Base-by-base conservation (phyloP, 768 basidiomycete species). In the Pulveroboletus ravenelii region DNA sequence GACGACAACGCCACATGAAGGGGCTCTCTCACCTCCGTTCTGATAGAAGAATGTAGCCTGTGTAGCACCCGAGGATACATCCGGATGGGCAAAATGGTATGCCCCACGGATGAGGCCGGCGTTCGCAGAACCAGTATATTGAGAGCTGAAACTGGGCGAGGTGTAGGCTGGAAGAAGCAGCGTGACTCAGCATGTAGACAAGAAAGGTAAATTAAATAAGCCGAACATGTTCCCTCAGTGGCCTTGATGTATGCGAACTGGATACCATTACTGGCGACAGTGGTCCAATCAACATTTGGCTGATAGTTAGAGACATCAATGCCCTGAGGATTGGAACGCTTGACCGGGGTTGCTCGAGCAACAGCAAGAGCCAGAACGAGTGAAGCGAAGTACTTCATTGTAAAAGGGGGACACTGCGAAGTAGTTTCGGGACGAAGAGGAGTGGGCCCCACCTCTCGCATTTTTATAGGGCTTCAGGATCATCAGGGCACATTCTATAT, bases 241-340 rank as follows among this genome's bases (percentile, higher is more conserved):
- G 82, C 84, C 61, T 85, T 85, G 74, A 85, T 84, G 59, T 74
- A 85, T 4, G 69, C 79, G 56, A 82, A 85, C 12, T 68, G 50
- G 30, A 82, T 62, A 5, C 79, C 82, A 52, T 78, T 78, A 12
- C 72, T 61, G 53, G 69, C 73, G 53, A 82, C 77, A 3, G 72
- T 69, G 35, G 58, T 67, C 80, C 80, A 84, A 61, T 82, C 67
- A 35, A 85, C 62, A 53, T 54, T 59, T 13, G 71, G 57, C 52
- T 84, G 82, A 41, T 68, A 76, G 59, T 59, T 43, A 10, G 81
- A 82, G 49, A 84, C 77, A 52, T 84, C 82, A 41, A 82, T 78
- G 15, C 81, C 81, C 47, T 70, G 58, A 37, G 75, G 78, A 9
- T 62, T 37, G 7, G 75, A 70, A 13, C 74, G 74, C 50, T 62